Percentiles rank a stretch among this genome's conserved stretches.
Evolutionary conservation across 2,329 filamentous ascomycete genomes (phyloP).

Genomic region (Penicillium sp.): DNA sequence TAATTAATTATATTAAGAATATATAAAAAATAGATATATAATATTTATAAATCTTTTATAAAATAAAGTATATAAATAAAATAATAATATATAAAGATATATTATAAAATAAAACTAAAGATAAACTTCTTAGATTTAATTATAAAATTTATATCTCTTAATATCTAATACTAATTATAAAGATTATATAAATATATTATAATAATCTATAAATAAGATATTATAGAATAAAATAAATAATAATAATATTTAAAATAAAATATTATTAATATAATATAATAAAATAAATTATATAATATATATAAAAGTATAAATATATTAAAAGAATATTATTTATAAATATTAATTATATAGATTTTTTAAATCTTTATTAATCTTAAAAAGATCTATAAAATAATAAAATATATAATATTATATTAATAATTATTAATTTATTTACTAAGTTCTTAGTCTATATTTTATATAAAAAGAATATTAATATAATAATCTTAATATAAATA

Average conservation of each 20-base stretch:
- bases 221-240: not conserved
- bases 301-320: not conserved
- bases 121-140: too few relatives aligned
- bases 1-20: too few relatives aligned
- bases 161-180: not conserved
- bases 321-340: not conserved
- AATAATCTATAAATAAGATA: not conserved
- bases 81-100: too few relatives aligned
- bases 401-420: not conserved
- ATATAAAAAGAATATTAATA: not conserved
- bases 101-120: too few relatives aligned
- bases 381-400: not conserved
- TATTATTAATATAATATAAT: too few relatives aligned
- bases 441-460: not conserved
- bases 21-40: too few relatives aligned
- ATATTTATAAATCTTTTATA: too few relatives aligned
- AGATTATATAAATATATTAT: not conserved
- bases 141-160: too few relatives aligned
- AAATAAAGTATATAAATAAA: too few relatives aligned
- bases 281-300: too few relatives aligned
- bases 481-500: not conserved
- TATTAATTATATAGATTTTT: not conserved
- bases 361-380: not conserved
- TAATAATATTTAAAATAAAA: not conserved
- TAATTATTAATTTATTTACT: not conserved